Percentiles rank a stretch among this genome's conserved stretches.
phyloP scores from a whole-genome alignment of 192 early-diverging fungal species.

The Backusella morwellensis region DNA sequence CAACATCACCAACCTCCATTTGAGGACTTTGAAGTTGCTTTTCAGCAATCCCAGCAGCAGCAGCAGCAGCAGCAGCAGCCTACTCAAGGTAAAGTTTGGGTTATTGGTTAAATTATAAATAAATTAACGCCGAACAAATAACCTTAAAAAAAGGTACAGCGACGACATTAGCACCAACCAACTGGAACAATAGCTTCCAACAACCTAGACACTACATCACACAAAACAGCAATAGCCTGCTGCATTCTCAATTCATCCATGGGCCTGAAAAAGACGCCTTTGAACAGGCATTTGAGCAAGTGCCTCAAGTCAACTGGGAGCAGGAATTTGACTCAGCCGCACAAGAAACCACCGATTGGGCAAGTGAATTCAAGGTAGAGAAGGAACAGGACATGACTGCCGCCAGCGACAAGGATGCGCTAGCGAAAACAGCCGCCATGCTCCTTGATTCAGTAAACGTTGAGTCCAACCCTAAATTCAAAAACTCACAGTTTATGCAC shows the following conservation, averaged over 20 bases:
- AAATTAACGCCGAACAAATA: neutral
- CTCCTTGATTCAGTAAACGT: slow-evolving; percentile 73
- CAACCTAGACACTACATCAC: slow-evolving; percentile 33
- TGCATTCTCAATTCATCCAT: slow-evolving; percentile 16
- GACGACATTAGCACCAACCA: neutral
- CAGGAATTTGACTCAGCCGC: slow-evolving; percentile 50
- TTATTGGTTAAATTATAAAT: neutral
- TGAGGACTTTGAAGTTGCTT: slow-evolving; percentile 49
- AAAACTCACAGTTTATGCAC: slow-evolving; percentile 85
- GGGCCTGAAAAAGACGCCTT: slow-evolving; percentile 61
- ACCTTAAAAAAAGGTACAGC: neutral
- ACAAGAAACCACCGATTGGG: slow-evolving; percentile 42
- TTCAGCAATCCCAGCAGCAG: slow-evolving; percentile 16
- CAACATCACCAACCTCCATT: slow-evolving; percentile 18
- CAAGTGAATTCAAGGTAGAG: slow-evolving; percentile 49
- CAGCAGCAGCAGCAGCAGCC: neutral
- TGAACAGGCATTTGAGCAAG: slow-evolving; percentile 65
- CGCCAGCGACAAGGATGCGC: slow-evolving; percentile 51
- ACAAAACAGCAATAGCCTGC: slow-evolving; percentile 11
- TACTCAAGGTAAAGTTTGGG: neutral
- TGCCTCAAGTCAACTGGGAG: slow-evolving; percentile 48
- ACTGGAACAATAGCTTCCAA: neutral
- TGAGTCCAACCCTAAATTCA: slow-evolving; percentile 89
- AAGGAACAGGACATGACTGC: slow-evolving; percentile 32
- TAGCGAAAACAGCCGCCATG: slow-evolving; percentile 80